phyloP scores from a whole-genome alignment of 1,284 basidiomycete genomes.

The Ceratobasidium sp. region DNA sequence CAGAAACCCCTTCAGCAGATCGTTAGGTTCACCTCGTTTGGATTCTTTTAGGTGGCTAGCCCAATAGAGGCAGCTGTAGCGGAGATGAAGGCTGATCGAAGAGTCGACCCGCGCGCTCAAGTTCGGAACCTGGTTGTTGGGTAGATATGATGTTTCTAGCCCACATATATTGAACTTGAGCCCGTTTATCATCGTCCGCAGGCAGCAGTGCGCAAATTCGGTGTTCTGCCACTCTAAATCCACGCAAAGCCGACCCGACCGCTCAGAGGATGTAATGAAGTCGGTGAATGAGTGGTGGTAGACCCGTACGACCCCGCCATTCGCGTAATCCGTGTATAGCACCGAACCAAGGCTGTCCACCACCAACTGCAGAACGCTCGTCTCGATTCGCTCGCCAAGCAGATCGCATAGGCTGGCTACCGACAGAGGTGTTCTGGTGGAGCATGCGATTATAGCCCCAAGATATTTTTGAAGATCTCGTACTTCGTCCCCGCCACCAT shows the following conservation, averaged over 20 bases:
- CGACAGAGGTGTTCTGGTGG: conserved; percentile 1
- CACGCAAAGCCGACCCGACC: background rate
- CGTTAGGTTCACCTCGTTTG: background rate
- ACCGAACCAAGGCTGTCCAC: conserved; percentile 13
- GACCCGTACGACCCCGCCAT: background rate
- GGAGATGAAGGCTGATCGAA: background rate
- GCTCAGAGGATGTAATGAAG: background rate
- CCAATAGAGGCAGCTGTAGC: conserved; percentile 15
- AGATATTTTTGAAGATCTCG: background rate
- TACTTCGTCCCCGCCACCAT: background rate
- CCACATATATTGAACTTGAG: conserved; percentile 33
- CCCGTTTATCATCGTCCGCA: background rate
- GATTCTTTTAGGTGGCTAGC: background rate
- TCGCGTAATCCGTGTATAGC: conserved; percentile 7
- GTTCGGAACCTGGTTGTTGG: conserved; percentile 26
- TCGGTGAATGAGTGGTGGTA: conserved; percentile 31
- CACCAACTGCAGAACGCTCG: background rate
- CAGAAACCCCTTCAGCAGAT: background rate
- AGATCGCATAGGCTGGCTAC: background rate
- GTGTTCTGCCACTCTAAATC: background rate
- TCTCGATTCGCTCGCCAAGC: background rate
- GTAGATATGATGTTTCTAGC: background rate
- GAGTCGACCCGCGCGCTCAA: background rate
- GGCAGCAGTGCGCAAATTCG: conserved; percentile 17
- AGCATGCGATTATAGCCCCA: conserved; percentile 5